phyloP scores from a whole-genome alignment of 2,329 filamentous ascomycete species.

The Colletotrichum sp. region DNA sequence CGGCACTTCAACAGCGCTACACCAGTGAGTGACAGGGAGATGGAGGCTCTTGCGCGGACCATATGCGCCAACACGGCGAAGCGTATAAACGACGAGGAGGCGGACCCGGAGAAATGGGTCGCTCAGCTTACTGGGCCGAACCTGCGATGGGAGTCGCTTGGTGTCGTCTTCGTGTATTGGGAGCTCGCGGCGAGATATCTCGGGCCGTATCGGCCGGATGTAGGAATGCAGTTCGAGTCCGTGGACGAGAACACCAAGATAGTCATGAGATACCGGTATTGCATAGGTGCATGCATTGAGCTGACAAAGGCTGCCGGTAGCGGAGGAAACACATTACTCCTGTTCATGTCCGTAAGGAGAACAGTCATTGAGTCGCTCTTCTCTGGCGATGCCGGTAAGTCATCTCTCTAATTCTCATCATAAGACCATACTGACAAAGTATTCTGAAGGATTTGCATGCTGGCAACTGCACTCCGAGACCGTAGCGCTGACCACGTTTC shows the following conservation, averaged over 20 bases:
- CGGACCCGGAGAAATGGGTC: conserved; percentile 40
- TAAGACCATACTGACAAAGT: not conserved
- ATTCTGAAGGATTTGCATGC: not conserved
- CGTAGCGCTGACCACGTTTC: conserved; percentile 30
- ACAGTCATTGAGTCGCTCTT: conserved; percentile 36
- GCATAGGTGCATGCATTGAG: conserved; percentile 26
- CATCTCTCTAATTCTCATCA: rapidly evolving
- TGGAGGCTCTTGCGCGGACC: conserved; percentile 40
- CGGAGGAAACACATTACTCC: conserved; percentile 34
- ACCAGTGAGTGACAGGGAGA: conserved; percentile 27
- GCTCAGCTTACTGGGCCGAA: conserved; percentile 41
- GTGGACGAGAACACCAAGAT: conserved; percentile 9
- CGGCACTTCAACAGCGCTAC: conserved; percentile 24
- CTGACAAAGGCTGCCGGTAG: conserved; percentile 31
- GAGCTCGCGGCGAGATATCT: conserved; percentile 13
- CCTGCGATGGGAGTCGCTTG: conserved; percentile 50
- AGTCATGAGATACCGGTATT: conserved; percentile 24
- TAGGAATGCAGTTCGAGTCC: not conserved
- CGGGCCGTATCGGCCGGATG: conserved; percentile 7
- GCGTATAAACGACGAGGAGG: conserved; percentile 38
- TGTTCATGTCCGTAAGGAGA: conserved; percentile 34
- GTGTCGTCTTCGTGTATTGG: conserved; percentile 37
- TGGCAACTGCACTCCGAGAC: conserved; percentile 34
- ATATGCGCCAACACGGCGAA: conserved; percentile 43
- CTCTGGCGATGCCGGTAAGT: conserved; percentile 39